Evolutionary conservation across 1,139 yeast species (phyloP), one percentile per base, ranked within the genome.

Genomic region (Schwanniomyces etchellsii): DNA sequence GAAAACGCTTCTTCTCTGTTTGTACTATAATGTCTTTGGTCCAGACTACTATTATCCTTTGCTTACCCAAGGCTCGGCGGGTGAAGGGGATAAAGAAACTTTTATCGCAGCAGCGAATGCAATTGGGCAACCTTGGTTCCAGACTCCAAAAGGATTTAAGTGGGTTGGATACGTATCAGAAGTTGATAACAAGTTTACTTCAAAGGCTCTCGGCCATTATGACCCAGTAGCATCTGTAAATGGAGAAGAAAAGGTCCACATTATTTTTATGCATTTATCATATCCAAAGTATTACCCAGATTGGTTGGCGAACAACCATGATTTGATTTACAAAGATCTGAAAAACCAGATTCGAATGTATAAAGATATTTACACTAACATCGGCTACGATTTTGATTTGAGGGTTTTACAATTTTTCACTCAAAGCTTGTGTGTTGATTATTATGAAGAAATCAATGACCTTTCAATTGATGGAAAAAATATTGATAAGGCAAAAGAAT

Each of bases 11-110:
- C 50, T 76, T 20, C 51, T 77, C 20, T 60, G 77, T 3, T 52
- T 77, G 20, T 78, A 77, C 50, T 76, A 77, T 44, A 77, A 77
- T 47, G 59, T 75, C 3, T 73, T 60, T 51, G 85, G 85, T 0
- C 81, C 81, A 6, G 48, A 70, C 24, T 63, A 58, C 41, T 78
- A 75, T 47, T 77, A 77, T 44, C 78, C 82, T 3, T 49, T 78
- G 33, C 53, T 77, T 40, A 70, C 82, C 0, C 84, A 77, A 50
- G 83, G 84, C 5, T 66, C 79, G 10, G 82, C 83, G 1, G 85
- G 84, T 16, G 82, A 78, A 52, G 85, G 85, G 28, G 85, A 78
- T 43, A 78, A 77, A 49, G 85, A 78, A 42, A 76, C 84, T 0
- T 77, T 76, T 39, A 68, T 77, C 16, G 79, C 81, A 2, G 81